Base-by-base conservation (phyloP, 352 stramenopile species). In the Lagenidium giganteum region DNA sequence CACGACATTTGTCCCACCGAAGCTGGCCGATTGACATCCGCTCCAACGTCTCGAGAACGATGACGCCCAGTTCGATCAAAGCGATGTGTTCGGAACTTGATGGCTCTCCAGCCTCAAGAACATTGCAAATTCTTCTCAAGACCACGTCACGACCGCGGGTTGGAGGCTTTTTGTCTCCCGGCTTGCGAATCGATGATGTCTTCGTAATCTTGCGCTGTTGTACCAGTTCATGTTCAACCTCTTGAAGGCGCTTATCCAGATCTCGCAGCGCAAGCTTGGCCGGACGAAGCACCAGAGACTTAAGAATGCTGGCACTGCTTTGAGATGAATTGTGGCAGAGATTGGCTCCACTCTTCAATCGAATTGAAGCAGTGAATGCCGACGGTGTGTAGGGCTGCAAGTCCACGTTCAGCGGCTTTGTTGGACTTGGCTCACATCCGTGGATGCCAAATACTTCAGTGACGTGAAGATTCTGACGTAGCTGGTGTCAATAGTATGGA, bases 31-130 rank as follows among this genome's bases (percentile, higher is more conserved):
- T 23, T 25, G 86, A 75, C 70, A 91, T 88, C 17, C 79, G 68
- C 44, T 88, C 75, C 12, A 91, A 41, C 0, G 79, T 83, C 51
- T 91, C 79, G 9, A 91, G 56, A 4, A 91, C 62, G 24, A 87
- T 70, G 31, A 88, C 64, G 14, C 68, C 79, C 3, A 91, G 60
- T 64, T 91, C 70, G 47, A 91, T 43, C 12, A 91, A 49, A 12
- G 74, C 66, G 48, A 54, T 78, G 46, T 83, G 48, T 42, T 85
- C 67, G 0, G 55, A 49, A 29, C 68, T 72, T 8, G 54, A 69
- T 21, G 70, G 70, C 32, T 88, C 76, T 5, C 70, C 70, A 12
- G 73, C 74, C n/a, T 81, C 70, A 8, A 84, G 39, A 33, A 91
- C 80, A 40, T 71, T 86, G 39, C 54, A 62, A 27, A 91, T 71